Base-by-base conservation (phyloP, 1,284 basidiomycete genomes). In the Cutaneotrichosporon sp. region DNA sequence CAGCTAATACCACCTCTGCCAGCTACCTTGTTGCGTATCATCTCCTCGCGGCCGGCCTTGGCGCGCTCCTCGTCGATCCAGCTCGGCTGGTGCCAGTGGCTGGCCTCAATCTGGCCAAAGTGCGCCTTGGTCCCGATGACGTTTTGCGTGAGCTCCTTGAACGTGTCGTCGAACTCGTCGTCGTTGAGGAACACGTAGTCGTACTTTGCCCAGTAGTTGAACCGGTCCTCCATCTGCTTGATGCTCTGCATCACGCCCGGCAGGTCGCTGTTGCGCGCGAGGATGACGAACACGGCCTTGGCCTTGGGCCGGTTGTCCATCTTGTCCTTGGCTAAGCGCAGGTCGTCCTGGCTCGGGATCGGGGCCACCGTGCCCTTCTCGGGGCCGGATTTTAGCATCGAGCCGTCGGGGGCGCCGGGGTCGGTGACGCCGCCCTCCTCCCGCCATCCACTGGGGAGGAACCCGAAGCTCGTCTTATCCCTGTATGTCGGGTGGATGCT, bases 101-200 rank as follows among this genome's bases (percentile, higher is more conserved):
- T 87, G 10, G 80, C 79, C 1, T 89, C 87, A 67, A 98, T 92
- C 46, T 89, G 81, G 9, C 93, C 95, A 74, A 94, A 97, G 69
- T 87, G 81, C 50, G 89, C 86, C 36, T 84, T 82, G 0, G 87
- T 81, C 64, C 84, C 83, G 4, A 90, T 91, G 52, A 92, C 76
- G 36, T 83, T 84, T 25, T 83, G 77, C 4, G 92, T 86, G 60
- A 86, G 85, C 87, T 81, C 81, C 71, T 90, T 92, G 80, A 94
- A 94, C 27, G 85, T 83, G 4, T 90, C 88, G 4, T 85, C 82
- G 74, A 94, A 95, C 54, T 74, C 72, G 66, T 88, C 83, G 53
- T 95, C 91, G 72, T 94, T 94, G 60, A 95, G 81, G 79, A 95
- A 90, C 42, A 92, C 87, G 71, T 90, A 94, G 27, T 91, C 90